These are phyloP conservation scores for Malassezia restricta DNA, from an alignment of 1,284 basidiomycete species.

Conservation along the genomic window DNA sequence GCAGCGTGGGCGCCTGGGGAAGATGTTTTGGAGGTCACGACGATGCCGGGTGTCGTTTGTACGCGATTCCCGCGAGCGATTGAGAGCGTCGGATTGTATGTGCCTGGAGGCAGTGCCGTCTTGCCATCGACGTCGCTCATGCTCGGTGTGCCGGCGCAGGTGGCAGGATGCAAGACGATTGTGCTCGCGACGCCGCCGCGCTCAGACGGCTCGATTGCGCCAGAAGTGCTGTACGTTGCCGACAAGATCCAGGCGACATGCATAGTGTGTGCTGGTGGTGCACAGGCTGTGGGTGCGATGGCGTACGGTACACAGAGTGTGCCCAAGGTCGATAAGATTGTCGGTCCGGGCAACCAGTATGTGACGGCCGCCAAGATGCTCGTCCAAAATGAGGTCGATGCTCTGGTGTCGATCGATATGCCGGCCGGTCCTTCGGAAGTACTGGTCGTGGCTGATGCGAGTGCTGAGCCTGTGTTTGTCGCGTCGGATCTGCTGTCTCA, in stretches of 20 bases:
- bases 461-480: conserved; percentile 75
- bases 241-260: conserved; percentile 32
- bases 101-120: conserved; percentile 92
- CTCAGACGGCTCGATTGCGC: conserved; percentile 38
- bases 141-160: conserved; percentile 95
- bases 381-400: conserved; percentile 96
- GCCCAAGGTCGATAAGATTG: conserved; percentile 97
- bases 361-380: conserved; percentile 99
- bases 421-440: conserved; percentile 77
- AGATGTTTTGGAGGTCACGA: conserved; percentile 64
- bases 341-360: conserved; percentile 98
- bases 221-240: conserved; percentile 44
- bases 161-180: conserved; percentile 83
- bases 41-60: conserved; percentile 77
- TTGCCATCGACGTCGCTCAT: conserved; percentile 93
- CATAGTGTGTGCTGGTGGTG: conserved; percentile 62
- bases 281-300: conserved; percentile 90
- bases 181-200: conserved; percentile 91
- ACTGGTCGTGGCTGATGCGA: conserved; percentile 64
- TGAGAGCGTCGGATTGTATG: conserved; percentile 86
- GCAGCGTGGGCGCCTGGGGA: conserved; percentile 7
- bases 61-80: conserved; percentile 77
- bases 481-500: conserved; percentile 93
- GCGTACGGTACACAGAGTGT: conserved; percentile 90
- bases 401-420: conserved; percentile 94